Evolutionary conservation across 805 yeast genomes (phyloP).

Genomic region (Metschnikowia sp.): DNA sequence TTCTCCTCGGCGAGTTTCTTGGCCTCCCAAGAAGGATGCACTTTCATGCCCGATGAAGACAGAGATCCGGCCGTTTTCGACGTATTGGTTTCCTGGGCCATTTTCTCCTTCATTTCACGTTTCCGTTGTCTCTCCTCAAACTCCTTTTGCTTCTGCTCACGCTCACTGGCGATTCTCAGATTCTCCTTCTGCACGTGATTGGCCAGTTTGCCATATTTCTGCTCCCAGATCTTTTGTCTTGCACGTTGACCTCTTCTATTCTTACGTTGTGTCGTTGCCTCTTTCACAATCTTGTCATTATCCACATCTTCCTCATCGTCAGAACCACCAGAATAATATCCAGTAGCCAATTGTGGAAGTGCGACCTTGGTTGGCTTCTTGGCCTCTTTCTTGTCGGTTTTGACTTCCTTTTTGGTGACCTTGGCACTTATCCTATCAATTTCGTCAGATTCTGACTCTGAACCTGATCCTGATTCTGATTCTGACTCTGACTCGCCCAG

Average conservation of each 20-base stretch:
- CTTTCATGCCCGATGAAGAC: neutral
- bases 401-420: no score
- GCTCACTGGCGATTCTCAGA: conserved; percentile 50
- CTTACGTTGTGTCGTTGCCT: conserved; percentile 57
- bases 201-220: conserved; percentile 81
- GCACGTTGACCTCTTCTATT: conserved; percentile 98
- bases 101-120: conserved; percentile 52
- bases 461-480: no score
- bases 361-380: conserved; percentile 21
- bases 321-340: conserved; percentile 83
- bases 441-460: no score
- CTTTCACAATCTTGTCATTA: conserved; percentile 49
- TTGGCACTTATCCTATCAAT: no score
- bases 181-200: conserved; percentile 71
- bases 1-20: conserved; percentile 70
- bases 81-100: conserved; percentile 18
- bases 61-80: conserved; percentile 23
- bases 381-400: no score
- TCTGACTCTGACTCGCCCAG: no score
- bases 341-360: conserved; percentile 71
- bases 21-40: conserved; percentile 99
- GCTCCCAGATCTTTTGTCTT: conserved; percentile 94
- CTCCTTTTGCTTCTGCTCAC: conserved; percentile 58
- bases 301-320: conserved; percentile 48
- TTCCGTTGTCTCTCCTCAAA: conserved; percentile 70